A percentile compares a stretch with the other conserved stretches of the same genome.
Conservation (phyloP, 495 filamentous ascomycete genomes). For the Hypoxylon perforatum region DNA sequence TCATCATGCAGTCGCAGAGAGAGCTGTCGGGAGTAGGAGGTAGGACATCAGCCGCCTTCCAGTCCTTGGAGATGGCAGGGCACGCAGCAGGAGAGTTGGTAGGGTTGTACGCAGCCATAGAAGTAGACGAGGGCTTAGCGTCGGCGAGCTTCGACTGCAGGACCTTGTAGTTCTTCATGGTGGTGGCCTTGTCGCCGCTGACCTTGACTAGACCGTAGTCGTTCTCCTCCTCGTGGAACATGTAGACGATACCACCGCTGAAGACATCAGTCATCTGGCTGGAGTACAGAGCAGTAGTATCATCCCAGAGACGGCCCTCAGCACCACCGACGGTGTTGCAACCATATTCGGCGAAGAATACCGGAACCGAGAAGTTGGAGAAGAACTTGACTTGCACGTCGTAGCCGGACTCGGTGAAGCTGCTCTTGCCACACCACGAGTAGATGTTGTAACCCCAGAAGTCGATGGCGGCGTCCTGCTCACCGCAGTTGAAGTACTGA, state of each 20-base stretch:
- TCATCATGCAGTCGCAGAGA: slow-evolving; percentile 86
- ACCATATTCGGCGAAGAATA: slow-evolving; percentile 98
- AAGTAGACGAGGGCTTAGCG: slow-evolving; percentile 72
- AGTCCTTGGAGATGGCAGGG: slow-evolving; percentile 70
- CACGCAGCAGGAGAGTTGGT: slow-evolving; percentile 82
- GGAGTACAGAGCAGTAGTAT: slow-evolving; percentile 86
- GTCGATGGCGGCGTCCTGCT: slow-evolving; percentile 74
- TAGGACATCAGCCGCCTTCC: slow-evolving; percentile 75
- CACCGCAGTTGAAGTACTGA: slow-evolving; percentile 92
- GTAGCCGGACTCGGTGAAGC: slow-evolving; percentile 79
- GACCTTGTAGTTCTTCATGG: slow-evolving; percentile 77
- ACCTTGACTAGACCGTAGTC: slow-evolving; percentile 86
- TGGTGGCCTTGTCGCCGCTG: slow-evolving; percentile 65
- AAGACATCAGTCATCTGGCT: slow-evolving; percentile 83
- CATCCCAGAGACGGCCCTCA: slow-evolving; percentile 80
- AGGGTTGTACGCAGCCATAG: slow-evolving; percentile 75
- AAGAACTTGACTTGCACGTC: slow-evolving; percentile 84
- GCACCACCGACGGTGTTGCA: slow-evolving; percentile 76
- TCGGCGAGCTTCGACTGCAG: slow-evolving; percentile 76
- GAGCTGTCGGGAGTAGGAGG: slow-evolving; percentile 81
- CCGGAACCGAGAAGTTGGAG: slow-evolving; percentile 84
- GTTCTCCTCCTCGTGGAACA: slow-evolving; percentile 94
- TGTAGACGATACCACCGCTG: slow-evolving; percentile 96
- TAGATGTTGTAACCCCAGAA: slow-evolving; percentile 99
- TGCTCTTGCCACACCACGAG: slow-evolving; percentile 92